Conservation (phyloP, 345 rosid species). For the Arabis hirsuta region DNA sequence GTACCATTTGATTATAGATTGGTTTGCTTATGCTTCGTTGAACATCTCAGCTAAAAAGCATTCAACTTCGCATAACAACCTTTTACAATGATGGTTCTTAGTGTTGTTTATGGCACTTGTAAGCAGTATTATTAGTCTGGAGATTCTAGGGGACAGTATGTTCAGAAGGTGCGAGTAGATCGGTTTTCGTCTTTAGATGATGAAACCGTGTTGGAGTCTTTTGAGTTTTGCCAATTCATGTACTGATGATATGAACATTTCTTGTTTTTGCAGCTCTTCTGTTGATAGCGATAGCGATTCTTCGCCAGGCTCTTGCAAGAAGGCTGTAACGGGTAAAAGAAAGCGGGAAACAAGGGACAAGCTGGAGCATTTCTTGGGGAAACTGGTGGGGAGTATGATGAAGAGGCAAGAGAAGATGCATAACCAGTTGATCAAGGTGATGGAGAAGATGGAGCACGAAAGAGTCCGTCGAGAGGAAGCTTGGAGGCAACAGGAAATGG, state of each 20-base stretch:
- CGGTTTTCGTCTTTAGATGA: background rate
- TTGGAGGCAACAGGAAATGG: conserved; percentile 72
- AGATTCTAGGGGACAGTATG: background rate
- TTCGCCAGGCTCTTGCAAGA: conserved; percentile 37
- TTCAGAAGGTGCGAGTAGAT: background rate
- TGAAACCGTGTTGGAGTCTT: conserved; percentile 2
- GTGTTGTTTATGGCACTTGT: conserved; percentile 19
- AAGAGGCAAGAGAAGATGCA: conserved; percentile 83
- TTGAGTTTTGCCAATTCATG: background rate
- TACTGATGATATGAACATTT: conserved; percentile 13
- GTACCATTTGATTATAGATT: too few species aligned
- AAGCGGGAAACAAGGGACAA: conserved; percentile 56
- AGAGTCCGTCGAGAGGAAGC: conserved; percentile 70
- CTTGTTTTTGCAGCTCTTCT: conserved; percentile 54
- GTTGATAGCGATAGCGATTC: conserved; percentile 47
- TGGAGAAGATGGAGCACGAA: conserved; percentile 74
- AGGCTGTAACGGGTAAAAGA: conserved; percentile 51
- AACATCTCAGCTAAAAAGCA: background rate
- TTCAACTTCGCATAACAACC: conserved; percentile 2
- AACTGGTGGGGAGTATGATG: conserved; percentile 61
- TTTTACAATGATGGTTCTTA: conserved; percentile 31
- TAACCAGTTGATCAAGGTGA: conserved; percentile 61
- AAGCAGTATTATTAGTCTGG: background rate
- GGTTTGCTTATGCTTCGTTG: too few species aligned
- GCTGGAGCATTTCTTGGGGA: conserved; percentile 57